Evolutionary conservation across 2,329 filamentous ascomycete genomes (phyloP), one percentile per base, ranked within the genome.

Genomic region (Fusarium avenaceum): DNA sequence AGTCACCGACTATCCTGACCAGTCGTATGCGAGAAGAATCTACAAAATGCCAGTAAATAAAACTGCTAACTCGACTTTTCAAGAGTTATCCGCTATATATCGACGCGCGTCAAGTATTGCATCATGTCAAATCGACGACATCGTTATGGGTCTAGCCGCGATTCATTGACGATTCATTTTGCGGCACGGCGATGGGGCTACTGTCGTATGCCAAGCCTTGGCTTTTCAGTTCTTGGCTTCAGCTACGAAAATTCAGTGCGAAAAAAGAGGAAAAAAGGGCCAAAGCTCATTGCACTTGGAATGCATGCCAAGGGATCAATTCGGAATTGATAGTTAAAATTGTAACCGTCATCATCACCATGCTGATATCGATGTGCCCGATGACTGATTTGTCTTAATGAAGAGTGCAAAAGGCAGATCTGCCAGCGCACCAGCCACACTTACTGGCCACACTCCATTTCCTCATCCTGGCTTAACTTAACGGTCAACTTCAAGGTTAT

Each of bases 201-300:
- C 30, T 47, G 47, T 55, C 48, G 59, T 62, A 63, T 55, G 57
- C 59, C 48, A n/a, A 63, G 59, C 32, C 30, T 13, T 32, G 35
- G 35, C 35, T n/a, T 17, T 38, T 38, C 4, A n/a, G n/a, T 38
- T n/a, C n/a, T 38, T 38, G 30, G 30, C 13, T 17, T 22, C 6
- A 26, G n/a, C 11, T 10, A 7, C 45, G 22, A 55, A 19, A 50
- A 54, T 5, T 38, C 8, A 17, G 5, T 38, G 35, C 35, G 35
- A 38, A 19, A 38, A 38, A 35, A 9, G 8, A 7, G n/a, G 10
- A 6, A 9, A n/a, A 38, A 19, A 10, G 17, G 17, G 5, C n/a
- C 7, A 38, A 38, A 5, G 17, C 2, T 14, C 13, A n/a, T 10
- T 38, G 35, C 17, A 4, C 8, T 38, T 38, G 35, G 17, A 17